A percentile compares a stretch with the other conserved stretches of the same genome.
Evolutionary conservation across 2,329 filamentous ascomycete species (phyloP).

Genomic region (Aspergillus sp.): DNA sequence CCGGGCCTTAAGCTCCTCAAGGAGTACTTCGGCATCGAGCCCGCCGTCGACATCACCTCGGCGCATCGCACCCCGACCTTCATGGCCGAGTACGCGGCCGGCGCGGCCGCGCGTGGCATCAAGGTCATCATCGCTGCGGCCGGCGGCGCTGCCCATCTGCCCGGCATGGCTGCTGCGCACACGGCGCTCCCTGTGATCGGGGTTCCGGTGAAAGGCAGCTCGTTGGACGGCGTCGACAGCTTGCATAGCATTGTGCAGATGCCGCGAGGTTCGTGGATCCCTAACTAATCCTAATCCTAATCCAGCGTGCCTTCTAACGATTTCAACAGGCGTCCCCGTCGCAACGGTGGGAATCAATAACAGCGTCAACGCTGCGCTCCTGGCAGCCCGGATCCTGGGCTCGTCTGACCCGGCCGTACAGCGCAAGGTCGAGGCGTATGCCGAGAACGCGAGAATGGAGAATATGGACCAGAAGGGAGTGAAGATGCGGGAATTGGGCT

Average conservation of each 20-base stretch:
- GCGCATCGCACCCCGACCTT: conserved; percentile 60
- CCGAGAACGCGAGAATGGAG: conserved; percentile 31
- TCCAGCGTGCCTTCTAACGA: no score
- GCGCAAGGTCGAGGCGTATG: conserved; percentile 35
- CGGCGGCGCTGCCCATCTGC: conserved; percentile 62
- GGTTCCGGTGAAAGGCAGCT: conserved; percentile 65
- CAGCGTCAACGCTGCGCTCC: conserved; percentile 63
- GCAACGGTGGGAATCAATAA: conserved; percentile 75
- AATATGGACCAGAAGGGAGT: conserved; percentile 35
- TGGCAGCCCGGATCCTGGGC: conserved; percentile 61
- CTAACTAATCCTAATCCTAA: no score
- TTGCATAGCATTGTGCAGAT: conserved; percentile 68
- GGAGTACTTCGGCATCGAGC: conserved; percentile 35
- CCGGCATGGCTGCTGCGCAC: conserved; percentile 65
- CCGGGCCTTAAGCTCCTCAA: conserved; percentile 36
- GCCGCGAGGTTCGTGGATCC: conserved; percentile 47
- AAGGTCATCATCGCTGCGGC: conserved; percentile 68
- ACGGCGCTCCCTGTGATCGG: conserved; percentile 67
- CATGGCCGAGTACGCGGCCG: conserved; percentile 59
- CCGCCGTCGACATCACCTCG: conserved; percentile 39
- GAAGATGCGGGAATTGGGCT: conserved; percentile 35
- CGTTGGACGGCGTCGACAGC: conserved; percentile 62
- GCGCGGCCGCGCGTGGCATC: conserved; percentile 56
- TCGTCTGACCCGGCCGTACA: conserved; percentile 35
- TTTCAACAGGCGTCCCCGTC: conserved; percentile 55